These are phyloP conservation scores for Forsythia viridissima DNA, from an alignment of 257 asterid genomes.

Conservation along the genomic window DNA sequence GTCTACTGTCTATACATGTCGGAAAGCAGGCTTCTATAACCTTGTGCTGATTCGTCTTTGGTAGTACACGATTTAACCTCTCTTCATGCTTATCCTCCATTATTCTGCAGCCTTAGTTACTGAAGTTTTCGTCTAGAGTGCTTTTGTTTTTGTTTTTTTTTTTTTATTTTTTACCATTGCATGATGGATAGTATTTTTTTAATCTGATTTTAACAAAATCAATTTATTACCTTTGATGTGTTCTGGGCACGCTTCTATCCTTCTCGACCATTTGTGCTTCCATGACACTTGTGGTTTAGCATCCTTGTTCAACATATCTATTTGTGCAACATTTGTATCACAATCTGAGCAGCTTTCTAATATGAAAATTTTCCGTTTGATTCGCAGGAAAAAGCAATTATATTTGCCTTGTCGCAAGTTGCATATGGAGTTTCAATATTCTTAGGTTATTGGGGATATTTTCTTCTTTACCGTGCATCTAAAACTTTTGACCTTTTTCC, in stretches of 20 bases:
- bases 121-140: background rate
- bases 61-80: background rate
- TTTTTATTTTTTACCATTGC: background rate
- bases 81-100: background rate
- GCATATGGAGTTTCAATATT: conserved; percentile 78
- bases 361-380: conserved; percentile 23
- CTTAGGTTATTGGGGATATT: conserved; percentile 91
- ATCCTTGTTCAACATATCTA: background rate
- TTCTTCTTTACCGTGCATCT: conserved; percentile 54
- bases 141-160: too few species aligned
- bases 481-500: conserved; percentile 67
- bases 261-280: background rate
- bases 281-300: conserved; percentile 8
- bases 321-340: conserved; percentile 10
- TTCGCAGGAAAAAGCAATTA: conserved; percentile 81
- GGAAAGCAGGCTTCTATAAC: background rate
- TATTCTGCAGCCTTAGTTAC: background rate
- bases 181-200: background rate
- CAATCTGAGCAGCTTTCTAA: conserved; percentile 12
- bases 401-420: conserved; percentile 82
- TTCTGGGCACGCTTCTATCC: background rate
- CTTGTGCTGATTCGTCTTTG: background rate
- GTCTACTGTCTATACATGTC: background rate
- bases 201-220: conserved; percentile 1
- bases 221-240: background rate